Evolutionary conservation across 2,329 filamentous ascomycete species (phyloP), one percentile per base, ranked within the genome.

Genomic region (Aspergillus quadricinctus): DNA sequence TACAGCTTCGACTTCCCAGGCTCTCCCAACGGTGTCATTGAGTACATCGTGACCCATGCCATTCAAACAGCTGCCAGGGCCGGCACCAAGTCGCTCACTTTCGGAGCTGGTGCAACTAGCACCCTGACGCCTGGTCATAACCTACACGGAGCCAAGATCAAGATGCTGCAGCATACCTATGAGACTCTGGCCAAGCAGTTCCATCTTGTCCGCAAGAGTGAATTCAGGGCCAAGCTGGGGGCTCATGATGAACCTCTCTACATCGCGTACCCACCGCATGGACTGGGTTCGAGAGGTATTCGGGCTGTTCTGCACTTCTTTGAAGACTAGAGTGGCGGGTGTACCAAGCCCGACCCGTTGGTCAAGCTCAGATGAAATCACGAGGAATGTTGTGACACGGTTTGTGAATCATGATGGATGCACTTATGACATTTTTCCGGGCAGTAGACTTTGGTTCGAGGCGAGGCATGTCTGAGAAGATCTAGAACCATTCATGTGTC

Each of bases 1-100:
- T 96, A 94, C 80, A 89, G 89, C n/a, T 85, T 97, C 54, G 91
- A 97, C 74, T 96, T 97, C 80, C 92, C 92, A 0, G 85, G 84
- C 27, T 84, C 92, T 0, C 89, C 92, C n/a, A 90, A 85, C 48
- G 92, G 92, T 49, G 88, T 89, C 35, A 96, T 96, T 61, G 92
- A 97, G 77, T 83, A 88, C 43, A 83, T 94, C 43, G 88, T 95
- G 65, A 85, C 88, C 40, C 83, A 88, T 68, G 84, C 88, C 0
- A 81, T 95, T 58, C 84, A 85, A 67, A 77, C 79, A 11, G 81
- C 84, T 10, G 80, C 81, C 2, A 78, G 80, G 8, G 73, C 76
- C 0, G 88, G 88, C 27, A 80, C 85, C 49, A 82, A 80, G 54
- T 82, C 79, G 23, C 88, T 96, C 49, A 97, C 92, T 0, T 97